Percentiles rank a stretch among this genome's conserved stretches.
Conservation (phyloP, 2,329 filamentous ascomycete species). For the Cryphonectria japonica region DNA sequence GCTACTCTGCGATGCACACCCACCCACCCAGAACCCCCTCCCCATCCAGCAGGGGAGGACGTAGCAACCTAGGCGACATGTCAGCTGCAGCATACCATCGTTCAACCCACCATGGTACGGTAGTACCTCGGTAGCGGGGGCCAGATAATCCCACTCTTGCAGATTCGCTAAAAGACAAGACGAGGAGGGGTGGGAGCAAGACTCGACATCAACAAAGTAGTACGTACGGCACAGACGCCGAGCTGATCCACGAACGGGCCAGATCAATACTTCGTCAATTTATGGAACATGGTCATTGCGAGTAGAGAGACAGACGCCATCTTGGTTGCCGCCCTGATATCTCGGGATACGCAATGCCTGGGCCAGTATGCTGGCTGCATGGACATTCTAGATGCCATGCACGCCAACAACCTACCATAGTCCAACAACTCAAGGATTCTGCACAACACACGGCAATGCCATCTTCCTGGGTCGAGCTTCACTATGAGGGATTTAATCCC, state of each 20-base stretch:
- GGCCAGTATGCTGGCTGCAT: neutral
- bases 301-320: neutral
- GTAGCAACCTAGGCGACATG: neutral
- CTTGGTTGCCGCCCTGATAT: neutral
- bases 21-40: neutral
- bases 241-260: neutral
- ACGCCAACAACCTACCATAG: neutral
- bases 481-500: constrained; percentile 16
- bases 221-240: neutral
- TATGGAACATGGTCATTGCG: neutral
- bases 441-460: neutral
- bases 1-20: neutral
- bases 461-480: constrained; percentile 5
- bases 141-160: neutral
- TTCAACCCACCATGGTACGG: neutral
- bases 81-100: constrained; percentile 1
- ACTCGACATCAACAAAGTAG: neutral
- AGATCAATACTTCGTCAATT: neutral
- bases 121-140: constrained; percentile 1
- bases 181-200: neutral
- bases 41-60: neutral
- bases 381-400: neutral
- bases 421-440: neutral
- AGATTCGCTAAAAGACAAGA: neutral
- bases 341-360: neutral